Evolutionary conservation across 176 grass and related monocot genomes (phyloP).

Genomic region (Microstegium vimineum): DNA sequence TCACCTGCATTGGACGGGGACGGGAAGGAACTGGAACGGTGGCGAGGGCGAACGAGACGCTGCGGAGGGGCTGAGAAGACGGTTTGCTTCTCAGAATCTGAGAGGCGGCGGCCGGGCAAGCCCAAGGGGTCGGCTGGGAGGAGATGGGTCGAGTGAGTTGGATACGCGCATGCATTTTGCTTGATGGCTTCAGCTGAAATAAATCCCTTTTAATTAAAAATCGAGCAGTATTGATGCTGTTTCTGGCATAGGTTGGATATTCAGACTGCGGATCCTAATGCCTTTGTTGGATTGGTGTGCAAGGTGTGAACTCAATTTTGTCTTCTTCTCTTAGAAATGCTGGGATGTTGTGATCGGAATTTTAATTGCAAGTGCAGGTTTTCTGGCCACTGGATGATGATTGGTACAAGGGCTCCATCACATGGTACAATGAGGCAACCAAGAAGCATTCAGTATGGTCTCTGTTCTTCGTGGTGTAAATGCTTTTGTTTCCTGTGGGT

Average conservation of each 20-base stretch:
- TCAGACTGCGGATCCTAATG: constrained; percentile 45
- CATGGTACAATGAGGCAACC: constrained; percentile 43
- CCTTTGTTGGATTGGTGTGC: constrained; percentile 70
- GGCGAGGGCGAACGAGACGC: constrained; percentile 18
- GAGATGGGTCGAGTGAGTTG: constrained; percentile 95
- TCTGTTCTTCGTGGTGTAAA: background rate
- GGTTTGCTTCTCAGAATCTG: constrained; percentile 2
- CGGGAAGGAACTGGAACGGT: background rate
- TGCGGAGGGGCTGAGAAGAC: constrained; percentile 13
- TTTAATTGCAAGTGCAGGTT: constrained; percentile 47
- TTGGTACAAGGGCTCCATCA: constrained; percentile 88
- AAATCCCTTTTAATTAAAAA: background rate
- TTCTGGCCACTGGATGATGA: constrained; percentile 95
- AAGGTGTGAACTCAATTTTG: constrained; percentile 45
- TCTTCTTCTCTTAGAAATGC: background rate
- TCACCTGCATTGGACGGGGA: constrained; percentile 29
- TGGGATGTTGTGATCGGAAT: background rate
- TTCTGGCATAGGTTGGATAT: constrained; percentile 65
- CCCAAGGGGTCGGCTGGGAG: constrained; percentile 41
- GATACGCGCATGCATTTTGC: constrained; percentile 1
- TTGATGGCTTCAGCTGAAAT: background rate
- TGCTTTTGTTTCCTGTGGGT: background rate
- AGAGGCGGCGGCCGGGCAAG: constrained; percentile 22
- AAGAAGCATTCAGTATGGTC: constrained; percentile 74
- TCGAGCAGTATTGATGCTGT: constrained; percentile 4